Conservation (phyloP, 179 eudicot species). For the Camellia oleifera region DNA sequence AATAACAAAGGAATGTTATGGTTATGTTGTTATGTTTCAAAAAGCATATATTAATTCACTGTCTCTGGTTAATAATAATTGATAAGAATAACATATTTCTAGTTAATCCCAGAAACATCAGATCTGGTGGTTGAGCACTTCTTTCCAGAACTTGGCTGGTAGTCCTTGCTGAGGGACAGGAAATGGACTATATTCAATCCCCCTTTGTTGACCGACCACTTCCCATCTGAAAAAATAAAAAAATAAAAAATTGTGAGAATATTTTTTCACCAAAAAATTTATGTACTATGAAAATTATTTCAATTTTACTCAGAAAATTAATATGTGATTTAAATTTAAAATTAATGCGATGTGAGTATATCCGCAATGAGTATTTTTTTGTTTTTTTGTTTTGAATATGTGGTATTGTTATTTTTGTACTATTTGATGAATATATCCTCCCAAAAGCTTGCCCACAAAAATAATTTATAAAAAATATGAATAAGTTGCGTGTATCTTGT, state of each 20-base stretch:
- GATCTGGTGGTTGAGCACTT: constrained; percentile 3
- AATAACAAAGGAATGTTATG: not conserved
- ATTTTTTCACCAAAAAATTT: not conserved
- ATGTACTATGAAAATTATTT: not conserved
- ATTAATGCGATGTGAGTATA: too few relatives aligned
- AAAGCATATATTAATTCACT: not conserved
- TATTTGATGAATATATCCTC: too few relatives aligned
- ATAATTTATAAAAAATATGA: too few relatives aligned
- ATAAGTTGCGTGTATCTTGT: too few relatives aligned
- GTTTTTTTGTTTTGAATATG: too few relatives aligned
- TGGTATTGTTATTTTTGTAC: too few relatives aligned
- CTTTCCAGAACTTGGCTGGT: constrained; percentile 39
- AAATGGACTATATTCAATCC: constrained; percentile 44
- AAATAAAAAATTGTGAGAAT: constrained; percentile 2
- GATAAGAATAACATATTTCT: not conserved
- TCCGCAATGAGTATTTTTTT: too few relatives aligned
- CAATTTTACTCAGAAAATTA: not conserved
- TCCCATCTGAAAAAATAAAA: constrained; percentile 39
- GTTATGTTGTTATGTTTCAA: not conserved
- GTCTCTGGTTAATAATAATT: not conserved
- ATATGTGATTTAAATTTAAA: too few relatives aligned
- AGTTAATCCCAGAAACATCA: not conserved
- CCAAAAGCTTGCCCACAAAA: too few relatives aligned
- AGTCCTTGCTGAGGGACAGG: constrained; percentile 50
- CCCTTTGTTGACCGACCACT: constrained; percentile 29